A percentile compares a stretch with the other conserved stretches of the same genome.
Evolutionary conservation across 1,139 yeast genomes (phyloP).

Genomic region (Saccharomyces hybrid): DNA sequence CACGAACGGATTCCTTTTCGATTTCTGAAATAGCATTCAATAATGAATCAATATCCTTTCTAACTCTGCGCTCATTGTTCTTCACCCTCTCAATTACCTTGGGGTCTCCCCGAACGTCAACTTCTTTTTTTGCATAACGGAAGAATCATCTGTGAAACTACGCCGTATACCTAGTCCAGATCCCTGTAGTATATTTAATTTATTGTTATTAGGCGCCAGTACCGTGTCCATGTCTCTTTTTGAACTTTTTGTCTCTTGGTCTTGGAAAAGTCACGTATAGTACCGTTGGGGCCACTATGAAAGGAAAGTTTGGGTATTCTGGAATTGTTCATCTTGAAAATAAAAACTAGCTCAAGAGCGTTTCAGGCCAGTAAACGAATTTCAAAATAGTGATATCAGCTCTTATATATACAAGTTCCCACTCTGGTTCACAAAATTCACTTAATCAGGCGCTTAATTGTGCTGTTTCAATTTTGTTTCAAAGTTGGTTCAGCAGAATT

Average conservation of each 20-base stretch:
- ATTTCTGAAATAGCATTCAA: slow-evolving; percentile 23
- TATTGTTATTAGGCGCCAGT: background rate
- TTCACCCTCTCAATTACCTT: slow-evolving; percentile 14
- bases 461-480: background rate
- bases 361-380: background rate
- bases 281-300: background rate
- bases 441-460: background rate
- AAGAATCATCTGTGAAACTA: background rate
- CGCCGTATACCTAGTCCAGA: background rate
- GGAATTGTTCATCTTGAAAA: background rate
- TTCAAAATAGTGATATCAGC: background rate
- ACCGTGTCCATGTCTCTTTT: background rate
- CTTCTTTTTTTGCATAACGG: background rate
- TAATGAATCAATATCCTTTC: slow-evolving; percentile 24
- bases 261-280: background rate
- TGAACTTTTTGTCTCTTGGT: background rate
- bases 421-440: background rate
- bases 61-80: slow-evolving; percentile 20
- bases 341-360: background rate
- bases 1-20: slow-evolving; percentile 18
- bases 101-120: slow-evolving; percentile 11
- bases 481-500: background rate
- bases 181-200: background rate
- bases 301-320: background rate
- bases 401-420: background rate